These are phyloP conservation scores for Cicer bijugum DNA, from an alignment of 306 rosid genomes.

Conservation along the genomic window DNA sequence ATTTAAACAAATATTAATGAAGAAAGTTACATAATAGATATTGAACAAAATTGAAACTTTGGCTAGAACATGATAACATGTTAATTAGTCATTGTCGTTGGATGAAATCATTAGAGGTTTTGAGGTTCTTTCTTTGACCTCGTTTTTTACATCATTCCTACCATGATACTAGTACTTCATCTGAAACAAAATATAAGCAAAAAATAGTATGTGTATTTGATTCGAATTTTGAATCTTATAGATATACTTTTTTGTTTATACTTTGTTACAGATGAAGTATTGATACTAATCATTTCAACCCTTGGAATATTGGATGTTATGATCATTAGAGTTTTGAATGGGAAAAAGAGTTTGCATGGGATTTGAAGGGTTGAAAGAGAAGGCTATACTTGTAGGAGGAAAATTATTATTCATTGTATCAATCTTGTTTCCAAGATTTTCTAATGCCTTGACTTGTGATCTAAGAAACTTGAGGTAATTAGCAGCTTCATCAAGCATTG, in stretches of 20 bases:
- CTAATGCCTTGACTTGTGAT: slow-evolving; percentile 84
- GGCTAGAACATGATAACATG: slow-evolving; percentile 44
- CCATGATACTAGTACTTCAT: neutral
- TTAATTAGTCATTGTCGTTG: slow-evolving; percentile 48
- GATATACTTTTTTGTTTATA: no score
- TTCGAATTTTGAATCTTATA: no score
- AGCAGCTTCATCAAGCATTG: slow-evolving; percentile 99
- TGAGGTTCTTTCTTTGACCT: slow-evolving; percentile 28
- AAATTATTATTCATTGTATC: slow-evolving; percentile 58
- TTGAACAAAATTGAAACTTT: slow-evolving; percentile 34
- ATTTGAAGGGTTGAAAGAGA: slow-evolving; percentile 92
- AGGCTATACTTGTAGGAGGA: slow-evolving; percentile 75
- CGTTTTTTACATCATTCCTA: slow-evolving; percentile 29
- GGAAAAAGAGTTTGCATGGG: slow-evolving; percentile 71
- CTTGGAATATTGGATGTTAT: slow-evolving; percentile 48
- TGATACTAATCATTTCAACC: slow-evolving; percentile 37
- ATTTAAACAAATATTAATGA: slow-evolving; percentile 39
- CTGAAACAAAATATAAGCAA: no score
- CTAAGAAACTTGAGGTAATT: slow-evolving; percentile 90
- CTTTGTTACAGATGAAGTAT: no score
- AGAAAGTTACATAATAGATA: slow-evolving; percentile 45
- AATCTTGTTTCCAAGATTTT: slow-evolving; percentile 72
- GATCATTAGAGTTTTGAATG: slow-evolving; percentile 52
- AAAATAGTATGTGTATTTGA: no score
- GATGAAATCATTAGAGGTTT: slow-evolving; percentile 49